phyloP scores from a whole-genome alignment of 2,329 filamentous ascomycete genomes.

The Nothopassalora personata region DNA sequence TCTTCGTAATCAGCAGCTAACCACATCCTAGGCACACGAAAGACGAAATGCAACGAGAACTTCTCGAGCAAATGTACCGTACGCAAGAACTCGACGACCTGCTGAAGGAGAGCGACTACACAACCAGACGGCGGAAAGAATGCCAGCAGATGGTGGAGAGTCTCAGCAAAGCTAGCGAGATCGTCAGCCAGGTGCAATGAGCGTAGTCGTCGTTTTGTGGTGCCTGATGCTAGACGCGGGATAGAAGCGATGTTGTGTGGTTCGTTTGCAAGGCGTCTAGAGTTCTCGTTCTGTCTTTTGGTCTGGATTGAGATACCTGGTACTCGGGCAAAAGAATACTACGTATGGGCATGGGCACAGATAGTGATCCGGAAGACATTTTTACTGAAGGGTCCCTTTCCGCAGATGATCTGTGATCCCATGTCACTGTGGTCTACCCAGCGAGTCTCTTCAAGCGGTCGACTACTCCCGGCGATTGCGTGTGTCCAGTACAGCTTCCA shows the following conservation, averaged over 20 bases:
- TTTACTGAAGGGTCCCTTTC: neutral
- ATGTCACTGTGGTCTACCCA: too few species aligned
- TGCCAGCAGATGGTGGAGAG: constrained; percentile 99
- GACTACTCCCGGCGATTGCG: too few species aligned
- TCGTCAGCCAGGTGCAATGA: constrained; percentile 73
- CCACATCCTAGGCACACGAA: constrained; percentile 67
- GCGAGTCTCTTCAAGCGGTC: too few species aligned
- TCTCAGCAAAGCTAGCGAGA: constrained; percentile 74
- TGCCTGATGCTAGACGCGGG: neutral
- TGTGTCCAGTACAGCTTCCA: too few species aligned
- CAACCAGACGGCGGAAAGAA: constrained; percentile 87
- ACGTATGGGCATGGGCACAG: neutral
- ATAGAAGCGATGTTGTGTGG: neutral
- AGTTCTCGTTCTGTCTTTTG: neutral
- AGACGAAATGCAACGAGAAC: constrained; percentile 96
- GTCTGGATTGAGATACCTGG: constrained; percentile 1
- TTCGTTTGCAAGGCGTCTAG: neutral
- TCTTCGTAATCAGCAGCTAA: constrained; percentile 11
- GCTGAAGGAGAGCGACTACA: constrained; percentile 97
- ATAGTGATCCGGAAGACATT: neutral
- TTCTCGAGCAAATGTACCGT: constrained; percentile 96
- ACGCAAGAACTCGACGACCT: constrained; percentile 84
- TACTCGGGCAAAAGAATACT: neutral
- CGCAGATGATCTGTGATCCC: neutral
- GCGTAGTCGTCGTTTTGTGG: neutral